Percentiles rank a stretch among this genome's conserved stretches.
These are phyloP conservation scores for Rhizophagus clarus DNA, from an alignment of 192 early-diverging fungal genomes.

Conservation along the genomic window DNA sequence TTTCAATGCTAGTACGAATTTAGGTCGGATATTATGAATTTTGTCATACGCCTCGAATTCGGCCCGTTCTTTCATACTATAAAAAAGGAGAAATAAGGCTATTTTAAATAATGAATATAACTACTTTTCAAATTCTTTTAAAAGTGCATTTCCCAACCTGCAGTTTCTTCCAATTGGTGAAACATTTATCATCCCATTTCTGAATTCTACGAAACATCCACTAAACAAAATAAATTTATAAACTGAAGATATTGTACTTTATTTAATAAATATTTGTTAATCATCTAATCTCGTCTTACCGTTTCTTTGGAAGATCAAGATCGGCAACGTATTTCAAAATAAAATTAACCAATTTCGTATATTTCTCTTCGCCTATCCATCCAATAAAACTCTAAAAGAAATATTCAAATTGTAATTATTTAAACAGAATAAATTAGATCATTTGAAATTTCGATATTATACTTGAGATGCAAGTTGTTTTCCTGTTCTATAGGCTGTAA, in stretches of 20 bases:
- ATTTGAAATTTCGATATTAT: conserved; percentile 33
- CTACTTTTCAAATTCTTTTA: conserved; percentile 23
- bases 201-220: conserved; percentile 98
- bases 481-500: conserved; percentile 88
- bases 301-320: conserved; percentile 91
- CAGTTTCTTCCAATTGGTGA: conserved; percentile 97
- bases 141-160: conserved; percentile 47
- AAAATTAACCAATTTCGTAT: conserved; percentile 91
- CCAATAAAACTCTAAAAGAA: conserved; percentile 81
- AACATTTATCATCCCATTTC: conserved; percentile 99
- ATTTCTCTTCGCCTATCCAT: conserved; percentile 91
- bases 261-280: no score
- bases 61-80: conserved; percentile 79
- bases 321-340: conserved; percentile 93
- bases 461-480: conserved; percentile 69
- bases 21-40: conserved; percentile 78
- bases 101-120: not conserved
- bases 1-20: conserved; percentile 83
- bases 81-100: not conserved
- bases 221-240: conserved; percentile 39
- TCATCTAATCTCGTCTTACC: conserved; percentile 55
- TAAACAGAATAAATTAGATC: not conserved
- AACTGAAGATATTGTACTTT: not conserved
- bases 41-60: conserved; percentile 93
- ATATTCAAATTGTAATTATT: not conserved